Conservation (phyloP, 1,284 basidiomycete species). For the Trichosporon coremiiforme region DNA sequence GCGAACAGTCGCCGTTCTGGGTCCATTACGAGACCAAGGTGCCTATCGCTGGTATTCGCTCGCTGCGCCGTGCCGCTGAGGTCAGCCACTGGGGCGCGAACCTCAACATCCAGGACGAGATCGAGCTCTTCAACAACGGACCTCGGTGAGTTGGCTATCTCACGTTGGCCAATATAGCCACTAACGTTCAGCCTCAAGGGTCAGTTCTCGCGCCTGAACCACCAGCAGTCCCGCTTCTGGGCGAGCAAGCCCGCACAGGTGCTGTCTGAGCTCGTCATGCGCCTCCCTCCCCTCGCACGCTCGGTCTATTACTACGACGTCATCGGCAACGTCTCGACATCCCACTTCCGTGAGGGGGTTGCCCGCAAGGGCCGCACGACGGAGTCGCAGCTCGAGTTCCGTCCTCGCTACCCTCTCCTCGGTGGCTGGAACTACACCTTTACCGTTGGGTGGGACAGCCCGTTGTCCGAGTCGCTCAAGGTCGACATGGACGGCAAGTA, state of each 20-base stretch:
- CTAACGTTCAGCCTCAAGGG: slow-evolving; percentile 73
- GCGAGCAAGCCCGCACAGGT: slow-evolving; percentile 69
- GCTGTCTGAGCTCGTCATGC: slow-evolving; percentile 66
- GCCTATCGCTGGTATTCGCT: slow-evolving; percentile 75
- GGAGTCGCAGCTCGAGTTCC: slow-evolving; percentile 68
- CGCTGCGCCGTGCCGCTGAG: slow-evolving; percentile 76
- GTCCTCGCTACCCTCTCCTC: slow-evolving; percentile 87
- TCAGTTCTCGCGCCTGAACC: slow-evolving; percentile 88
- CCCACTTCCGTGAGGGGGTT: slow-evolving; percentile 67
- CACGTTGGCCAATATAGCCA: too few species aligned
- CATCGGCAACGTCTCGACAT: slow-evolving; percentile 97
- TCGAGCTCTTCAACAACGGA: slow-evolving; percentile 81
- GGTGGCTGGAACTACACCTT: slow-evolving; percentile 99
- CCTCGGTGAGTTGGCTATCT: slow-evolving; percentile 67
- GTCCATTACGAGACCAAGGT: slow-evolving; percentile 80
- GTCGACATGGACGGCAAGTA: slow-evolving; percentile 56
- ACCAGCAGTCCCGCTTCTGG: slow-evolving; percentile 74
- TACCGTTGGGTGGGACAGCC: slow-evolving; percentile 88
- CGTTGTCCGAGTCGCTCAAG: slow-evolving; percentile 64
- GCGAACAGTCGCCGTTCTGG: slow-evolving; percentile 66
- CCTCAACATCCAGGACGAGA: slow-evolving; percentile 87
- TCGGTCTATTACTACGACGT: slow-evolving; percentile 85
- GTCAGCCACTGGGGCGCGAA: slow-evolving; percentile 97
- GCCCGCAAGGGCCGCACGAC: slow-evolving; percentile 55
- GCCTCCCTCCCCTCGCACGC: slow-evolving; percentile 77